These are phyloP conservation scores for Eragrostis tef DNA, from an alignment of 202 grass and related monocot genomes.

Conservation along the genomic window DNA sequence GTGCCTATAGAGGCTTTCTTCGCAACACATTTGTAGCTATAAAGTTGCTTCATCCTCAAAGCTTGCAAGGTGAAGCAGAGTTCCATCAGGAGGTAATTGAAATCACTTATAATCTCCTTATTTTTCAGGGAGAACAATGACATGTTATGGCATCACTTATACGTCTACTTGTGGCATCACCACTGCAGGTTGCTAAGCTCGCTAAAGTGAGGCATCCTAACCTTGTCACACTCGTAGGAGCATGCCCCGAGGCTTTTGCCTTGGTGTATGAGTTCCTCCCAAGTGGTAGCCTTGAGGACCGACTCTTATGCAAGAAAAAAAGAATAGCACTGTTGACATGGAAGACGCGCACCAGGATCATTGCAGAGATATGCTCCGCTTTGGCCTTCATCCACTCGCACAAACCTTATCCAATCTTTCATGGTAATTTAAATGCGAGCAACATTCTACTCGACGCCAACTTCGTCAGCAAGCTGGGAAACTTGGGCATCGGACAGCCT, in stretches of 20 bases:
- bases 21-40: conserved; percentile 74
- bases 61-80: conserved; percentile 49
- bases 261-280: conserved; percentile 67
- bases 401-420: conserved; percentile 54
- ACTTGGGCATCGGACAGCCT: conserved; percentile 54
- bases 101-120: not conserved
- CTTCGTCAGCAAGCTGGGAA: conserved; percentile 57
- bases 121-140: not conserved
- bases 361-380: conserved; percentile 69
- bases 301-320: conserved; percentile 45
- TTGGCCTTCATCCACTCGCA: conserved; percentile 70
- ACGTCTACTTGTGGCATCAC: not conserved
- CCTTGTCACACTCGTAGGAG: conserved; percentile 62
- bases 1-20: conserved; percentile 63
- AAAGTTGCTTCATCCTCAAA: conserved; percentile 64
- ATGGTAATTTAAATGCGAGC: conserved; percentile 64
- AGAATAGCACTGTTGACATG: conserved; percentile 57
- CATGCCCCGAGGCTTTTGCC: conserved; percentile 48
- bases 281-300: conserved; percentile 65
- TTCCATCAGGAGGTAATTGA: conserved; percentile 72
- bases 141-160: not conserved
- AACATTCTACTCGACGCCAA: conserved; percentile 69
- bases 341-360: conserved; percentile 60
- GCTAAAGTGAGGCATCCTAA: conserved; percentile 69
- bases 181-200: conserved; percentile 59